Evolutionary conservation across 768 basidiomycete species (phyloP).

Genomic region (Lactifluus echinatus): DNA sequence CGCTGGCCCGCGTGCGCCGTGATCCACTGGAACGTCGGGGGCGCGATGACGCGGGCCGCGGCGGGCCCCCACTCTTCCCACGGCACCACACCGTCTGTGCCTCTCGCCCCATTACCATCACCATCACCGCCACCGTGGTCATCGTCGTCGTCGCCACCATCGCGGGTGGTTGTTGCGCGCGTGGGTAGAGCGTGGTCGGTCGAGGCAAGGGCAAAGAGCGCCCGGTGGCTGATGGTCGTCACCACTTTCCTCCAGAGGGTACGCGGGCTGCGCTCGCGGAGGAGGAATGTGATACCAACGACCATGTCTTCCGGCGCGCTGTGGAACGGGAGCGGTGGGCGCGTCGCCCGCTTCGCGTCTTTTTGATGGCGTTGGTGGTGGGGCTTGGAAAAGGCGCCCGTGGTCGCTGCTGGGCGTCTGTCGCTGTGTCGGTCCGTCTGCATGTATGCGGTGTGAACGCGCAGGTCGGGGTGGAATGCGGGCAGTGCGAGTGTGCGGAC

Average conservation of each 20-base stretch:
- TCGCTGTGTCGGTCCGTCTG: conserved; percentile 7
- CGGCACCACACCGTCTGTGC: too few species aligned
- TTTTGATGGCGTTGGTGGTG: not conserved
- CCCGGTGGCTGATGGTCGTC: conserved; percentile 4
- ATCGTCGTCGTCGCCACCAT: too few species aligned
- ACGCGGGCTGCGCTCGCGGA: not conserved
- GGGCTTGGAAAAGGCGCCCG: accelerated
- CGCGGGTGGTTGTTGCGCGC: too few species aligned
- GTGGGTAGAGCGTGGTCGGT: not conserved
- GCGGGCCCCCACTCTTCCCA: conserved; percentile 11
- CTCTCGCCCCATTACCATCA: too few species aligned
- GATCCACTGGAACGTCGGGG: conserved; percentile 9
- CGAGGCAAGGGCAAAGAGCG: conserved; percentile 1
- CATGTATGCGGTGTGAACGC: conserved; percentile 14
- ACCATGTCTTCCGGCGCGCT: conserved; percentile 14
- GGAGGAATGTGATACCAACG: conserved; percentile 14
- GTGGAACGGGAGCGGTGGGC: conserved; percentile 2
- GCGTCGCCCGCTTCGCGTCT: too few species aligned
- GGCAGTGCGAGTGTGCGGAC: conserved; percentile 13
- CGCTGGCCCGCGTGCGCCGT: conserved; percentile 13
- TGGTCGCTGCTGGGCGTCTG: too few species aligned
- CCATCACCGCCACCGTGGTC: too few species aligned
- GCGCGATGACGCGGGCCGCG: conserved; percentile 6
- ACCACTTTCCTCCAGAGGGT: conserved; percentile 5
- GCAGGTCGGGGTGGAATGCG: not conserved